Evolutionary conservation across 176 grass and related monocot genomes (phyloP).

Genomic region (Lolium perenne): DNA sequence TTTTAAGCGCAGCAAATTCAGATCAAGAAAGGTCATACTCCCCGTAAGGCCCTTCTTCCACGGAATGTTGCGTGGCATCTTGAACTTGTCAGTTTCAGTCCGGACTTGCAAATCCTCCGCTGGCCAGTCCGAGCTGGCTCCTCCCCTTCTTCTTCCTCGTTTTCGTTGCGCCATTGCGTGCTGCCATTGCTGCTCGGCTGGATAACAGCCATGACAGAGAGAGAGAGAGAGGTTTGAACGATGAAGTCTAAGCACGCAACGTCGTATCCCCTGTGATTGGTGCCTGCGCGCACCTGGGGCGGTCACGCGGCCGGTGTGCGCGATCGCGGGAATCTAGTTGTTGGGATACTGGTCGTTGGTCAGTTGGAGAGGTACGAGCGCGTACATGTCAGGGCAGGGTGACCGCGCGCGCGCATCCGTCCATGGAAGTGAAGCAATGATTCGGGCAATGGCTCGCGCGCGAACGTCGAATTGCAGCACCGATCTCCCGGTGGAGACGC

Average conservation of each 20-base stretch:
- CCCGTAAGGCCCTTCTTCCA: neutral
- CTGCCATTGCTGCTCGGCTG: neutral
- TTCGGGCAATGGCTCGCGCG: neutral
- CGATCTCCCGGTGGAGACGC: too few relatives aligned
- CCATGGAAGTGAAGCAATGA: neutral
- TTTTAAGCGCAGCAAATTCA: neutral
- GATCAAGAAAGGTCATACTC: neutral
- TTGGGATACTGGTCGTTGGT: constrained; percentile 47
- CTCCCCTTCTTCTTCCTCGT: neutral
- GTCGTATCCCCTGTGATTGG: neutral
- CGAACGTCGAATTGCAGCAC: too few relatives aligned
- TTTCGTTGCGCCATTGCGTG: constrained; percentile 33
- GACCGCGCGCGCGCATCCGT: neutral
- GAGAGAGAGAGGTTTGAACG: neutral
- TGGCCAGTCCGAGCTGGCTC: neutral
- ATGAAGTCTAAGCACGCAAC: neutral
- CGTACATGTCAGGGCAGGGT: neutral
- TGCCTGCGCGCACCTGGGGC: constrained; percentile 11
- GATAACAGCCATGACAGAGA: constrained; percentile 33
- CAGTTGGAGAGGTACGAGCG: neutral
- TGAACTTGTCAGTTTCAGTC: constrained; percentile 16
- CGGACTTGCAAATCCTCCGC: neutral
- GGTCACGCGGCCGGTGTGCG: constrained; percentile 47
- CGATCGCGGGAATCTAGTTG: constrained; percentile 42
- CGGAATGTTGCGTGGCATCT: constrained; percentile 35